Evolutionary conservation across 2,329 filamentous ascomycete species (phyloP).

Genomic region (Alternaria ventricosa): DNA sequence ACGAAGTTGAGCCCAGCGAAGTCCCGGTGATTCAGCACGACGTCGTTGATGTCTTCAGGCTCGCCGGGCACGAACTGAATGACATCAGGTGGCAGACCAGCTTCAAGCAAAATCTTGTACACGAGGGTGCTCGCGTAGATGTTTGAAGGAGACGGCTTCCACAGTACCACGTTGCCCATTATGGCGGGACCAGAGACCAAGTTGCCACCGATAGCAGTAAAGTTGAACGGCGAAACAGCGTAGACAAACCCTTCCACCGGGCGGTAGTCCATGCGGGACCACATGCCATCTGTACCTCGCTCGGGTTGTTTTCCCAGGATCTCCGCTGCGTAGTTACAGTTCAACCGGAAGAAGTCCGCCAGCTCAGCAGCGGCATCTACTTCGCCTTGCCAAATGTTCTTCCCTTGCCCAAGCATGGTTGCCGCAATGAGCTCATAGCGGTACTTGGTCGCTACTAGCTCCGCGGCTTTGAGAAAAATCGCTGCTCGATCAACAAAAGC

Average conservation of each 20-base stretch:
- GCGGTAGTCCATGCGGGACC: slow-evolving; percentile 85
- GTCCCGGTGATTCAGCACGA: slow-evolving; percentile 74
- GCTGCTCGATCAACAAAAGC: slow-evolving; percentile 89
- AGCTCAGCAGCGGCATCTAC: slow-evolving; percentile 93
- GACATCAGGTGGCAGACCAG: slow-evolving; percentile 83
- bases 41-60: slow-evolving; percentile 79
- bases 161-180: slow-evolving; percentile 91
- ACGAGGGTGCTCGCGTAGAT: slow-evolving; percentile 87
- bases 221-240: slow-evolving; percentile 92
- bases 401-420: slow-evolving; percentile 94
- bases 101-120: slow-evolving; percentile 89
- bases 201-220: slow-evolving; percentile 91
- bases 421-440: slow-evolving; percentile 93
- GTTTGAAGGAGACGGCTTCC: slow-evolving; percentile 89
- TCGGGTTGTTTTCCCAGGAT: slow-evolving; percentile 83
- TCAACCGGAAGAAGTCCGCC: slow-evolving; percentile 88
- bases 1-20: slow-evolving; percentile 94
- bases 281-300: slow-evolving; percentile 80
- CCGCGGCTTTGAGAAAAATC: slow-evolving; percentile 92
- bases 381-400: slow-evolving; percentile 98
- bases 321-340: slow-evolving; percentile 89
- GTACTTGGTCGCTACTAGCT: slow-evolving; percentile 87
- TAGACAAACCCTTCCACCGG: slow-evolving; percentile 94
- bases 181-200: slow-evolving; percentile 80
- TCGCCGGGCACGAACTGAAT: slow-evolving; percentile 93